Conservation (phyloP, 768 basidiomycete species). For the Boletus rubropictus region DNA sequence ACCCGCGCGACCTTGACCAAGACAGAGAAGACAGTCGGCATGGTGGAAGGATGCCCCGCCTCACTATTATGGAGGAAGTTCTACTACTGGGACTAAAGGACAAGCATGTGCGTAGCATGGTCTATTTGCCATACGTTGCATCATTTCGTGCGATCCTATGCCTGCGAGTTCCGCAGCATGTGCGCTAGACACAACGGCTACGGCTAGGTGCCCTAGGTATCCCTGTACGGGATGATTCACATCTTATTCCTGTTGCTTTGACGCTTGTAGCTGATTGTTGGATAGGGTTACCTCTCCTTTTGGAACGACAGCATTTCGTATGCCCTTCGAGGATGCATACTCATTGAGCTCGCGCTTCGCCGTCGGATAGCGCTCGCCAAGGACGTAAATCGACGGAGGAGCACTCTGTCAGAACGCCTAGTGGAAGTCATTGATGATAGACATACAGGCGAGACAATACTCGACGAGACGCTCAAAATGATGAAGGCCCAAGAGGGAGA, state of each 20-base stretch:
- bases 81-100: slow-evolving; percentile 91
- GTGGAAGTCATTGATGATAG: slow-evolving; percentile 90
- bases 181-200: slow-evolving; percentile 4
- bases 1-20: slow-evolving; percentile 83
- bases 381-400: slow-evolving; percentile 69
- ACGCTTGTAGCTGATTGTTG: slow-evolving; percentile 9
- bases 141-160: slow-evolving; percentile 4
- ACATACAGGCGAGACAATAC: slow-evolving; percentile 91
- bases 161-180: slow-evolving; percentile 16
- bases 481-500: slow-evolving; percentile 70
- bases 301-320: slow-evolving; percentile 99
- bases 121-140: slow-evolving; percentile 2
- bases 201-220: background rate
- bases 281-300: slow-evolving; percentile 88
- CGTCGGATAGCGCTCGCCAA: slow-evolving; percentile 86
- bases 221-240: slow-evolving; percentile 11
- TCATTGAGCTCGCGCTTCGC: slow-evolving; percentile 94
- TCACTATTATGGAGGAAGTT: slow-evolving; percentile 98
- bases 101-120: slow-evolving; percentile 64
- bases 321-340: slow-evolving; percentile 95
- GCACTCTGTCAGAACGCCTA: slow-evolving; percentile 73
- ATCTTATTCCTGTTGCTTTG: background rate
- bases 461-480: slow-evolving; percentile 94
- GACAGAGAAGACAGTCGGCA: slow-evolving; percentile 57
- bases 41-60: slow-evolving; percentile 70